phyloP scores from a whole-genome alignment of 768 basidiomycete species.

The Tricholomella constricta region DNA sequence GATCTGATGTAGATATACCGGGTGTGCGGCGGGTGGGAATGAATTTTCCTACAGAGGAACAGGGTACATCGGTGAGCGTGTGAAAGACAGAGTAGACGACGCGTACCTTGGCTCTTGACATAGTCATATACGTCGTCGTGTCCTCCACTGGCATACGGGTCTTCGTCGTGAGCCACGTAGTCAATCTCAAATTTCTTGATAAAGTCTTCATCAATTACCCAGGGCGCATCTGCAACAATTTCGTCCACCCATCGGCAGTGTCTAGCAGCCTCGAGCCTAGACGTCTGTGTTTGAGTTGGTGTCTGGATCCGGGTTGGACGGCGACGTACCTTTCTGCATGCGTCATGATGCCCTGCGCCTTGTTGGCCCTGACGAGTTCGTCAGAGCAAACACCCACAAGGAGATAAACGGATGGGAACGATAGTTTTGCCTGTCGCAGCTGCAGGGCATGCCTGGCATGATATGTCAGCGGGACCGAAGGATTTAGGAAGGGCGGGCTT shows the following conservation, averaged over 20 bases:
- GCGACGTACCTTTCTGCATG: slow-evolving; percentile 58
- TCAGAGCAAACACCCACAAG: slow-evolving; percentile 94
- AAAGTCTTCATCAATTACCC: slow-evolving; percentile 84
- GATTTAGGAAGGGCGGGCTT: slow-evolving; percentile 24
- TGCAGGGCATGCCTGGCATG: slow-evolving; percentile 86
- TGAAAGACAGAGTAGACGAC: neutral
- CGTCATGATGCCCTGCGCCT: slow-evolving; percentile 84
- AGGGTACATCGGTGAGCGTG: neutral
- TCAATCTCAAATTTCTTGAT: slow-evolving; percentile 87
- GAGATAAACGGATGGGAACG: slow-evolving; percentile 88
- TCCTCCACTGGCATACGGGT: slow-evolving; percentile 78
- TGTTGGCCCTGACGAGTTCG: slow-evolving; percentile 75
- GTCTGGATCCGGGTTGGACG: neutral
- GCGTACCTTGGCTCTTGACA: slow-evolving; percentile 76
- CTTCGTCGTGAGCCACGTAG: slow-evolving; percentile 96
- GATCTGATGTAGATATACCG: slow-evolving; percentile 89
- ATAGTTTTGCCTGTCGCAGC: slow-evolving; percentile 93
- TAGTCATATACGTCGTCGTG: slow-evolving; percentile 85
- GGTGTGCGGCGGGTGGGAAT: slow-evolving; percentile 94
- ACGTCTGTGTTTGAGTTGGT: neutral
- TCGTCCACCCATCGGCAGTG: slow-evolving; percentile 98
- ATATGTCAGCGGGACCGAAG: slow-evolving; percentile 4
- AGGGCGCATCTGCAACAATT: slow-evolving; percentile 87
- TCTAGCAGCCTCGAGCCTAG: slow-evolving; percentile 83
- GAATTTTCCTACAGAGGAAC: slow-evolving; percentile 70